Conservation (phyloP, 345 rosid species). For the Raphanus raphanistrum region DNA sequence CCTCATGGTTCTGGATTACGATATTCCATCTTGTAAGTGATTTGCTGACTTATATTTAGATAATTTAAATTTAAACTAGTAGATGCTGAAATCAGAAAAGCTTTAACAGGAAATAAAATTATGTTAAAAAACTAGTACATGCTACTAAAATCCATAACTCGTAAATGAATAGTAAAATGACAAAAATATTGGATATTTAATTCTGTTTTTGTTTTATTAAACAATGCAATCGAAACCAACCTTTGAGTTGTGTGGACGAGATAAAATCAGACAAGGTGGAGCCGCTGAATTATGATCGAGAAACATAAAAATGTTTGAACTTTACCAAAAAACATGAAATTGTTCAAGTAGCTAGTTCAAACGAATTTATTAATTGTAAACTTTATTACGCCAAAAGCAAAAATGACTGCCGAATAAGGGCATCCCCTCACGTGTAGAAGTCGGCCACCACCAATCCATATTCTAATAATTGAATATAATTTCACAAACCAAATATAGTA, state of each 20-base stretch:
- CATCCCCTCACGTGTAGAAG: slow-evolving; percentile 41
- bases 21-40: background rate
- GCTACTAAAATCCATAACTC: background rate
- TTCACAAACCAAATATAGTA: background rate
- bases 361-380: slow-evolving; percentile 27
- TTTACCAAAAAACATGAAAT: background rate
- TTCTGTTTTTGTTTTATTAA: background rate
- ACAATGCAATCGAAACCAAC: slow-evolving; percentile 6
- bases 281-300: slow-evolving; percentile 20
- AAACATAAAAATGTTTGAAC: slow-evolving; percentile 34
- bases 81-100: too few species aligned
- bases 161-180: background rate
- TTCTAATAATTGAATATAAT: slow-evolving; percentile 16
- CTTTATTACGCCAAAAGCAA: slow-evolving; percentile 7
- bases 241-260: slow-evolving; percentile 27
- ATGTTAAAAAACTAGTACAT: background rate
- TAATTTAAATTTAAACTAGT: background rate
- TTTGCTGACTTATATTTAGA: background rate
- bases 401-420: slow-evolving; percentile 32
- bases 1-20: slow-evolving; percentile 16
- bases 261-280: slow-evolving; percentile 21
- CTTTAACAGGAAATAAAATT: too few species aligned
- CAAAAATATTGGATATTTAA: background rate
- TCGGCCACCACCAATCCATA: slow-evolving; percentile 37
- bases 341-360: slow-evolving; percentile 28